Conservation (phyloP, 371 early-diverging fungal genomes). For the Mortierella sp. region DNA sequence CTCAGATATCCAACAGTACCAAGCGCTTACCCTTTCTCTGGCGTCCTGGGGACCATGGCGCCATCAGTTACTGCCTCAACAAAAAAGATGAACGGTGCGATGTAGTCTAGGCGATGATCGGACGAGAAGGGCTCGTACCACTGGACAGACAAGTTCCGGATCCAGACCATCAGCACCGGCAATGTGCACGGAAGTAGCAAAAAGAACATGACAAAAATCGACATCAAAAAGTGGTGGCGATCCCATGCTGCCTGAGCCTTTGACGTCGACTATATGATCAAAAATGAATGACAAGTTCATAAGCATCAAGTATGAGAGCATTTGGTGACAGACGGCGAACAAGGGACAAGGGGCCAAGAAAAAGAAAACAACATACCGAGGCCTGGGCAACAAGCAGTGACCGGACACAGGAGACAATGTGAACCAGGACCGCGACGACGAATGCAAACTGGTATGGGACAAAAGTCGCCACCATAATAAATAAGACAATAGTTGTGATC, state of each 20-base stretch:
- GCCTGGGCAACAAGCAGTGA: constrained; percentile 61
- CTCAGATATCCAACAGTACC: neutral
- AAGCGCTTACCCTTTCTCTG: constrained; percentile 54
- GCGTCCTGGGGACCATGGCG: constrained; percentile 69
- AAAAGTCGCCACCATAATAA: constrained; percentile 78
- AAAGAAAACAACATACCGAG: constrained; percentile 49
- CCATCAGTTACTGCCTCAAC: constrained; percentile 69
- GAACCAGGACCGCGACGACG: constrained; percentile 81
- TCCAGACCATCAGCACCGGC: constrained; percentile 77
- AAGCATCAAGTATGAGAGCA: neutral
- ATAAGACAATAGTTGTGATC: constrained; percentile 68
- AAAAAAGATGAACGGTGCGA: constrained; percentile 76
- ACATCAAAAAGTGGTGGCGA: constrained; percentile 71
- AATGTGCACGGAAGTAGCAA: constrained; percentile 72
- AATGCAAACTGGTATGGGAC: constrained; percentile 90
- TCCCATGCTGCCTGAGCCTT: constrained; percentile 56
- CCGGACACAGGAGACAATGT: constrained; percentile 75
- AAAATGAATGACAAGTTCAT: neutral
- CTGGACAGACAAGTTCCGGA: constrained; percentile 76
- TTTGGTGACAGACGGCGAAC: neutral
- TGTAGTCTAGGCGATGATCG: constrained; percentile 73
- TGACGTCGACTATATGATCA: constrained; percentile 15
- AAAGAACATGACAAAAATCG: constrained; percentile 69
- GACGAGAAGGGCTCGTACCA: constrained; percentile 81
- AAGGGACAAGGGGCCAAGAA: neutral